Base-by-base conservation (phyloP, 176 grass and related monocot species). In the Aegilops longissima region DNA sequence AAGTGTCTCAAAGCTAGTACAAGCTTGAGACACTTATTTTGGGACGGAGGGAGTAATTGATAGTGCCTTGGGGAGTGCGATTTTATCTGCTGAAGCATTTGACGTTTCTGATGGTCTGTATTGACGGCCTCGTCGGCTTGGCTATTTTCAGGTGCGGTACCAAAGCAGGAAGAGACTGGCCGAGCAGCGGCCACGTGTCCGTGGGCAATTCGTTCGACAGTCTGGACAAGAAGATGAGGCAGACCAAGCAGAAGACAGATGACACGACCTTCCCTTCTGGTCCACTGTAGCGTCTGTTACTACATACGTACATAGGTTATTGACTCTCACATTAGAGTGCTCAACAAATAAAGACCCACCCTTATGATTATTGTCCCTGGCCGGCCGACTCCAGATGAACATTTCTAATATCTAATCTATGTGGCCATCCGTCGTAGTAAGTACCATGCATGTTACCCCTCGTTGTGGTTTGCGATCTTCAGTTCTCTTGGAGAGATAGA, bases 91-190 rank as follows among this genome's bases (percentile, higher is more conserved):
- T 84, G 12, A 27, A 17, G 4, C 35, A 81, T 34, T 54, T 27
- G 6, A 23, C 21, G 17, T 47, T 8, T 4, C 49, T 58, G 38
- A 51, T 68, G 27, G 38, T 73, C 65, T 80, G 36, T 42, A 68
- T 74, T 92, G 61, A 86, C 89, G 86, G 70, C 85, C 23, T 90
- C 85, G 67, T 66, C 10, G 14, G 71, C 66, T 75, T 18, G 34
- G 71, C 66, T 75, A 51, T 86, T 86, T 85, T 42, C 84, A 96
- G 97, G 97, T 99, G 49, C 94, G 92, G 42, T 96, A 94, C 68
- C 94, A 96, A n/a, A 99, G 89, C 90, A 94, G 94, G 80, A 99
- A 96, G 97, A 94, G 73, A 64, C 77, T 91, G 4, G 97, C 97
- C 79, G 97, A 99, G 72, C 92, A 93, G 83, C 92, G 92, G 17